Evolutionary conservation across 306 rosid species (phyloP).

Genomic region (Medicago lupulina): DNA sequence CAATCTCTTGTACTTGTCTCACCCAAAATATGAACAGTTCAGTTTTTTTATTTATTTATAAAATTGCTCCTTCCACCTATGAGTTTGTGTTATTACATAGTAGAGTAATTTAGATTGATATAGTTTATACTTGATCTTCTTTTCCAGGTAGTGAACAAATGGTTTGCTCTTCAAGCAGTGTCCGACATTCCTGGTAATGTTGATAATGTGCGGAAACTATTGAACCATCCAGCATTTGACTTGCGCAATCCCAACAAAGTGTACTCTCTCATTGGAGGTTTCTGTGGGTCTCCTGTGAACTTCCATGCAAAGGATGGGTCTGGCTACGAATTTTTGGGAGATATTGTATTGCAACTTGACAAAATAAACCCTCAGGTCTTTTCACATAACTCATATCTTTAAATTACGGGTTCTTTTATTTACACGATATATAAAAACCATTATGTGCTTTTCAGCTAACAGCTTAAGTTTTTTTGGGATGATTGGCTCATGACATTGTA

Average conservation of each 20-base stretch:
- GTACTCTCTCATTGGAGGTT: slow-evolving; percentile 93
- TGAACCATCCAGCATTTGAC: slow-evolving; percentile 89
- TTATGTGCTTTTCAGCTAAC: background rate
- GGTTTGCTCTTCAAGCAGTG: slow-evolving; percentile 96
- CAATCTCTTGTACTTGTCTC: slow-evolving; percentile 5
- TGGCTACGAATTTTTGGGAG: slow-evolving; percentile 92
- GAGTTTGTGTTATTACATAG: slow-evolving; percentile 12
- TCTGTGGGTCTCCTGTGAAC: slow-evolving; percentile 86
- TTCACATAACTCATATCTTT: slow-evolving; percentile 25
- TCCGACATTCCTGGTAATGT: slow-evolving; percentile 86
- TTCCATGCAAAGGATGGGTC: slow-evolving; percentile 96
- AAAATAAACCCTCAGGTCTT: slow-evolving; percentile 89
- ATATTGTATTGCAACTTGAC: slow-evolving; percentile 79
- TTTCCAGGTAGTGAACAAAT: slow-evolving; percentile 89
- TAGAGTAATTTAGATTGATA: slow-evolving; percentile 13
- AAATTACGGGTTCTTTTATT: slow-evolving; percentile 14
- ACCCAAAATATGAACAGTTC: background rate
- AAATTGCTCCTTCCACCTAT: no score
- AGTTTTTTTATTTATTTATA: background rate
- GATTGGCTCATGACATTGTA: background rate
- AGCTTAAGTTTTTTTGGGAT: background rate
- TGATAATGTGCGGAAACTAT: slow-evolving; percentile 75
- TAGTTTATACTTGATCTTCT: slow-evolving; percentile 15
- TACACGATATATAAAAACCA: background rate
- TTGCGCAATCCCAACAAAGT: slow-evolving; percentile 96